These are phyloP conservation scores for Hanseniaspora lachancei DNA, from an alignment of 805 yeast genomes.

Conservation along the genomic window DNA sequence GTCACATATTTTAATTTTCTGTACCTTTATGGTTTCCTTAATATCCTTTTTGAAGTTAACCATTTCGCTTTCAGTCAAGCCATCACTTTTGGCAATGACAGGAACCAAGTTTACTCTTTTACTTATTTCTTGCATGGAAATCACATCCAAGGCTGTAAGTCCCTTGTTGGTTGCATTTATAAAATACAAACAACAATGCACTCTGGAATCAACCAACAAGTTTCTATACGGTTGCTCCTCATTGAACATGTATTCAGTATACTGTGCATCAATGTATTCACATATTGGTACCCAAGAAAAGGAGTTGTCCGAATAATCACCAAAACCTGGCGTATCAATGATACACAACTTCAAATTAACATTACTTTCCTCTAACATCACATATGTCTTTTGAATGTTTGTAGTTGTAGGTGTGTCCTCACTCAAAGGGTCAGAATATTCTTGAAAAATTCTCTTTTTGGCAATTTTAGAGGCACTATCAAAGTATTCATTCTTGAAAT, in stretches of 20 bases:
- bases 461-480: slow-evolving; percentile 18
- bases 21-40: slow-evolving; percentile 36
- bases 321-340: slow-evolving; percentile 70
- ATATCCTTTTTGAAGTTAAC: slow-evolving; percentile 40
- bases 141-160: slow-evolving; percentile 54
- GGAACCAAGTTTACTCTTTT: slow-evolving; percentile 71
- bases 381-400: slow-evolving; percentile 28
- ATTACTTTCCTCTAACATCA: slow-evolving; percentile 46
- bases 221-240: slow-evolving; percentile 59
- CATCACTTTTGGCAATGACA: slow-evolving; percentile 68
- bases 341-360: slow-evolving; percentile 48
- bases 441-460: slow-evolving; percentile 26
- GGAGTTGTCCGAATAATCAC: slow-evolving; percentile 52
- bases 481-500: slow-evolving; percentile 26
- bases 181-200: slow-evolving; percentile 79
- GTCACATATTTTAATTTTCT: slow-evolving; percentile 49
- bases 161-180: slow-evolving; percentile 55
- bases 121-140: slow-evolving; percentile 56
- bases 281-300: slow-evolving; percentile 57
- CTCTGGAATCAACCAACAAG: slow-evolving; percentile 46
- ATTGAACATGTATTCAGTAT: slow-evolving; percentile 53
- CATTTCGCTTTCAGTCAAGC: slow-evolving; percentile 47
- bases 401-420: slow-evolving; percentile 37
- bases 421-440: slow-evolving; percentile 37
- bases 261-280: slow-evolving; percentile 69